Conservation (phyloP, 345 rosid species). For the Lumnitzera littorea region DNA sequence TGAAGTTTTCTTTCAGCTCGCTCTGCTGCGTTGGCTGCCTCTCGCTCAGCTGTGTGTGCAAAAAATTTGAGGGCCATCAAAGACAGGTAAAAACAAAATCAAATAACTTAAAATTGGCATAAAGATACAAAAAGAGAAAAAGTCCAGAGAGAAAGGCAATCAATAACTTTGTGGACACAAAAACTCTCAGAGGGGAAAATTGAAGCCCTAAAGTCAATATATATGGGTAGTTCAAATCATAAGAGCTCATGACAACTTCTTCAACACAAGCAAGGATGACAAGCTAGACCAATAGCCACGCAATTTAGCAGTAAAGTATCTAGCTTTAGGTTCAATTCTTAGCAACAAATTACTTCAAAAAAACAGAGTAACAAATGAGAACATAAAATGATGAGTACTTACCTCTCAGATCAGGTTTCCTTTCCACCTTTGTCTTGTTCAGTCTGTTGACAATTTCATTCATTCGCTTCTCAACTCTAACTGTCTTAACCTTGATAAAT, state of each 20-base stretch:
- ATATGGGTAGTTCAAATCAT: too few relatives aligned
- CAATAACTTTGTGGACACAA: too few relatives aligned
- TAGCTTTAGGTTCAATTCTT: too few relatives aligned
- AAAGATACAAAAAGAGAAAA: background rate
- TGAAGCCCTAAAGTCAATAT: too few relatives aligned
- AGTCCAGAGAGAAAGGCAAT: background rate
- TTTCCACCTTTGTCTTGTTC: conserved; percentile 90
- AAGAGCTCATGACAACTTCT: too few relatives aligned
- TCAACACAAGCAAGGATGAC: too few relatives aligned
- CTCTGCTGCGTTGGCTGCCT: conserved; percentile 84
- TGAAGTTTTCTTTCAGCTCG: conserved; percentile 83
- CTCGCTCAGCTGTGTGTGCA: conserved; percentile 68
- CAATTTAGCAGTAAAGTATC: too few relatives aligned
- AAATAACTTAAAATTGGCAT: background rate
- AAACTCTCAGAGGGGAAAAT: too few relatives aligned
- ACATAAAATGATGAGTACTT: background rate
- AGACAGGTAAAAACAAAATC: background rate
- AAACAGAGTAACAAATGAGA: background rate
- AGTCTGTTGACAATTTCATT: conserved; percentile 89
- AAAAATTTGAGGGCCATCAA: background rate
- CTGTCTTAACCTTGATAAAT: conserved; percentile 62
- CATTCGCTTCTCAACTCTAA: conserved; percentile 85
- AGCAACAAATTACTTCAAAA: too few relatives aligned
- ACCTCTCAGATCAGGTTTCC: conserved; percentile 94
- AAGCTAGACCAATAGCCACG: too few relatives aligned